These are phyloP conservation scores for Tolypocladium paradoxum DNA, from an alignment of 2,329 filamentous ascomycete genomes.

Conservation along the genomic window DNA sequence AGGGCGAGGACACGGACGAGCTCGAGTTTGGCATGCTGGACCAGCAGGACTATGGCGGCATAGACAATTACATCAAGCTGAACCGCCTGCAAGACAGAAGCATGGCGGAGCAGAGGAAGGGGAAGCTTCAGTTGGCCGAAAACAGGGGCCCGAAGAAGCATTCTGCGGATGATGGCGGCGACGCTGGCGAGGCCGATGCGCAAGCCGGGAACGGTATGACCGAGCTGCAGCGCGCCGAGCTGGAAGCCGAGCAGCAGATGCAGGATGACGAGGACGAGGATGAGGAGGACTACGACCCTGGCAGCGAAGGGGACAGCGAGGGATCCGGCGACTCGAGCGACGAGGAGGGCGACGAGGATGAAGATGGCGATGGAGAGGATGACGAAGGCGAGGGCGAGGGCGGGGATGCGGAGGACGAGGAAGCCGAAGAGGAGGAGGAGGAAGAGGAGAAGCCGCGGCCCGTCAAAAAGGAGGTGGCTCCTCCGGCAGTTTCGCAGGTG, in stretches of 20 bases:
- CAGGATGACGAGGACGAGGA: slow-evolving; percentile 53
- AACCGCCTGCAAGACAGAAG: slow-evolving; percentile 55
- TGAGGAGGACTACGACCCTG: slow-evolving; percentile 57
- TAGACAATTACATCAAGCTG: slow-evolving; percentile 52
- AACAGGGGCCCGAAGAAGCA: slow-evolving; percentile 40
- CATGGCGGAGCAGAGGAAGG: slow-evolving; percentile 57
- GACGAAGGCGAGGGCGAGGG: slow-evolving; percentile 24
- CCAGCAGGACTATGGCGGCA: slow-evolving; percentile 54
- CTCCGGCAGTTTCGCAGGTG: slow-evolving; percentile 4
- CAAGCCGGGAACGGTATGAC: slow-evolving; percentile 30
- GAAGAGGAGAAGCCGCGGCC: slow-evolving; percentile 4
- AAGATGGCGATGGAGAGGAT: slow-evolving; percentile 30
- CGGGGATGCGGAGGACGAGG: slow-evolving; percentile 8
- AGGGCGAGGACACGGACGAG: slow-evolving; percentile 42
- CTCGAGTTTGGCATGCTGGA: slow-evolving; percentile 60
- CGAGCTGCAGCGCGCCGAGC: slow-evolving; percentile 37
- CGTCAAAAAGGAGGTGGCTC: slow-evolving; percentile 4
- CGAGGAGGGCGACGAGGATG: slow-evolving; percentile 42
- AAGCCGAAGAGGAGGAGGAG: slow-evolving; percentile 7
- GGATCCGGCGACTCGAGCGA: slow-evolving; percentile 41
- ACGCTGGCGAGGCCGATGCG: slow-evolving; percentile 13
- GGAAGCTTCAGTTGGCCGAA: slow-evolving; percentile 50
- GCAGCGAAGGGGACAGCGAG: slow-evolving; percentile 48
- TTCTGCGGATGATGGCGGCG: slow-evolving; percentile 26
- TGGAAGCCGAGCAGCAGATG: slow-evolving; percentile 40